These are phyloP conservation scores for Apiospora koreana DNA, from an alignment of 2,329 filamentous ascomycete genomes.

Conservation along the genomic window DNA sequence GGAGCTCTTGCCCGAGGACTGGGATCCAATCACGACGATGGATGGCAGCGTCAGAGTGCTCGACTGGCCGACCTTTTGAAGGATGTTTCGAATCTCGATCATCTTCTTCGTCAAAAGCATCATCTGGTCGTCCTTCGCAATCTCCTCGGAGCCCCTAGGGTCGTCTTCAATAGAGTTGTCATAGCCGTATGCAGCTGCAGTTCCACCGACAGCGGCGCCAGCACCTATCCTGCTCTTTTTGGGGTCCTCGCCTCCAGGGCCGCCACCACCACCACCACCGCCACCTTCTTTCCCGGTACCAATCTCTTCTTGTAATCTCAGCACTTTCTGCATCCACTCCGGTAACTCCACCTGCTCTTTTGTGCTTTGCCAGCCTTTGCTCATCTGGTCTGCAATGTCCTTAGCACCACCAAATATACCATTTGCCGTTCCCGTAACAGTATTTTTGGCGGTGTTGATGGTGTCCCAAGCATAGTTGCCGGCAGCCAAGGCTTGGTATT, in stretches of 20 bases:
- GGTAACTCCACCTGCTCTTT: slow-evolving; percentile 71
- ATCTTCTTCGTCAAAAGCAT: slow-evolving; percentile 99
- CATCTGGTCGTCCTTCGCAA: slow-evolving; percentile 93
- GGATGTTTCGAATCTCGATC: slow-evolving; percentile 95
- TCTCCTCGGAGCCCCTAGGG: slow-evolving; percentile 60
- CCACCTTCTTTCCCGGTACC: slow-evolving; percentile 48
- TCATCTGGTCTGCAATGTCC: slow-evolving; percentile 77
- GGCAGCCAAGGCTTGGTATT: slow-evolving; percentile 83
- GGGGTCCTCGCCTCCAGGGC: slow-evolving; percentile 50
- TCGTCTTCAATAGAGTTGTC: slow-evolving; percentile 69
- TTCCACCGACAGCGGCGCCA: slow-evolving; percentile 66
- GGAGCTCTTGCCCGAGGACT: slow-evolving; percentile 97
- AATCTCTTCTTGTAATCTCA: slow-evolving; percentile 62
- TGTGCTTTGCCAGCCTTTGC: slow-evolving; percentile 78
- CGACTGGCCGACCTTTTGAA: slow-evolving; percentile 90
- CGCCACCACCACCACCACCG: slow-evolving; percentile 49
- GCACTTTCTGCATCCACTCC: slow-evolving; percentile 78
- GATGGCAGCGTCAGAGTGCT: slow-evolving; percentile 86
- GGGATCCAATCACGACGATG: slow-evolving; percentile 98
- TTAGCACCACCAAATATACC: slow-evolving; percentile 71
- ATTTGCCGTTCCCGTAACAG: slow-evolving; percentile 68
- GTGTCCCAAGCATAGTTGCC: slow-evolving; percentile 64
- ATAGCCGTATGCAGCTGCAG: slow-evolving; percentile 78
- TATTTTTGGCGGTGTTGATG: slow-evolving; percentile 72
- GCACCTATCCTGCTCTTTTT: slow-evolving; percentile 62